A percentile compares a stretch with the other conserved stretches of the same genome.
phyloP scores from a whole-genome alignment of 345 rosid species.

The Aethionema arabicum region DNA sequence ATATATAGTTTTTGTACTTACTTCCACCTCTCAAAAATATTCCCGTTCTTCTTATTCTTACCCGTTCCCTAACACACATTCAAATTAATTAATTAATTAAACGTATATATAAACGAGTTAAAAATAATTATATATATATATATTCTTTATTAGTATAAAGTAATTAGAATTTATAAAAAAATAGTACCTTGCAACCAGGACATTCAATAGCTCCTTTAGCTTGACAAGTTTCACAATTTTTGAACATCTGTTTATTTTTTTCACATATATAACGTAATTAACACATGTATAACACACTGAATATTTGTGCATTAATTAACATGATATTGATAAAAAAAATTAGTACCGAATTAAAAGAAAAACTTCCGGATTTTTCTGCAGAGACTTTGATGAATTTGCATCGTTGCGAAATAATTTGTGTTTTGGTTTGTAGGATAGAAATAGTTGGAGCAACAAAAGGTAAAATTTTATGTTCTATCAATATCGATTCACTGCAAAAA shows the following conservation, averaged over 20 bases:
- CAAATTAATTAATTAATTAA: not conserved
- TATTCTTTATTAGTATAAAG: not conserved
- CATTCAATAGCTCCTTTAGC: slow-evolving; percentile 82
- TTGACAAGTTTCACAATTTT: slow-evolving; percentile 58
- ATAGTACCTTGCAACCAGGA: slow-evolving; percentile 68
- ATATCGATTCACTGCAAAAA: slow-evolving; percentile 22
- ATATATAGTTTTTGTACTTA: slow-evolving; percentile 34
- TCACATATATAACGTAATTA: not conserved
- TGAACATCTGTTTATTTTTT: slow-evolving; percentile 44
- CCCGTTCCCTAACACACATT: slow-evolving; percentile 59
- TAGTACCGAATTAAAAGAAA: slow-evolving; percentile 54
- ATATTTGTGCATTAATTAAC: not conserved
- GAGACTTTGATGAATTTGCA: slow-evolving; percentile 28
- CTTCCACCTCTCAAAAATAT: slow-evolving; percentile 92
- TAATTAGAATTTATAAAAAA: not conserved
- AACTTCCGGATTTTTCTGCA: slow-evolving; percentile 50
- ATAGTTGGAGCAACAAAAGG: not conserved
- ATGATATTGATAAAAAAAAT: not conserved
- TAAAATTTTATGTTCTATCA: slow-evolving; percentile 10
- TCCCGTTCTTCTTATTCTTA: slow-evolving; percentile 75
- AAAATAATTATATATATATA: not conserved
- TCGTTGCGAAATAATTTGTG: slow-evolving; percentile 11
- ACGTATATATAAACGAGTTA: not conserved
- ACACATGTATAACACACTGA: not conserved
- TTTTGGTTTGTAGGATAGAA: slow-evolving; percentile 7